These are phyloP conservation scores for Beta corolliflora DNA, from an alignment of 179 eudicot species.

Conservation along the genomic window DNA sequence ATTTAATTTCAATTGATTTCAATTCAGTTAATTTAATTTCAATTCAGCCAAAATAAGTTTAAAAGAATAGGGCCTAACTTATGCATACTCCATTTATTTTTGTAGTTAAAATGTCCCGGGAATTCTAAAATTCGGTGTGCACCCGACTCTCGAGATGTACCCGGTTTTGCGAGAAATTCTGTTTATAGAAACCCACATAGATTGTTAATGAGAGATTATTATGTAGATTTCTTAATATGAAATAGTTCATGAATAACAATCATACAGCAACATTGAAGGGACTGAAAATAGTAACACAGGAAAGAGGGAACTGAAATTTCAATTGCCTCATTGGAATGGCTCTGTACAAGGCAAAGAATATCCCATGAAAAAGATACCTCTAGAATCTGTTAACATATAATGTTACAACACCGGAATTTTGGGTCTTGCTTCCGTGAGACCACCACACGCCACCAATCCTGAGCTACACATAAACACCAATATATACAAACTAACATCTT, in stretches of 20 bases:
- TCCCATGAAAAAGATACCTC: conserved; percentile 23
- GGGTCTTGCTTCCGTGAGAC: conserved; percentile 29
- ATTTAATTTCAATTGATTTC: too few relatives aligned
- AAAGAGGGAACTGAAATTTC: conserved; percentile 31
- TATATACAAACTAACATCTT: conserved; percentile 38
- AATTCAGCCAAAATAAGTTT: too few relatives aligned
- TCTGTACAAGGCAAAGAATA: conserved; percentile 54
- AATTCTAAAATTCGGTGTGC: background rate
- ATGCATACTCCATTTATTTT: too few relatives aligned
- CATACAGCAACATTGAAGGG: background rate
- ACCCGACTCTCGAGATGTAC: too few relatives aligned
- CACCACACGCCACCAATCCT: conserved; percentile 17
- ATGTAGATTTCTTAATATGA: background rate
- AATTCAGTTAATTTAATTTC: too few relatives aligned
- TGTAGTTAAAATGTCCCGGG: too few relatives aligned
- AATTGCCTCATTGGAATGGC: conserved; percentile 40
- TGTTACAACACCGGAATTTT: conserved; percentile 44
- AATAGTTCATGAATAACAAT: background rate
- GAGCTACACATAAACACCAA: conserved; percentile 30
- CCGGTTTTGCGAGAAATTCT: background rate
- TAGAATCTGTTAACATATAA: conserved; percentile 23
- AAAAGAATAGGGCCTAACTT: too few relatives aligned
- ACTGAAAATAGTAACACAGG: background rate
- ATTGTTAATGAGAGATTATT: background rate
- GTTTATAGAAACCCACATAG: background rate